Conservation (phyloP, 805 yeast species). For the Nakazawaea laoshanensis region DNA sequence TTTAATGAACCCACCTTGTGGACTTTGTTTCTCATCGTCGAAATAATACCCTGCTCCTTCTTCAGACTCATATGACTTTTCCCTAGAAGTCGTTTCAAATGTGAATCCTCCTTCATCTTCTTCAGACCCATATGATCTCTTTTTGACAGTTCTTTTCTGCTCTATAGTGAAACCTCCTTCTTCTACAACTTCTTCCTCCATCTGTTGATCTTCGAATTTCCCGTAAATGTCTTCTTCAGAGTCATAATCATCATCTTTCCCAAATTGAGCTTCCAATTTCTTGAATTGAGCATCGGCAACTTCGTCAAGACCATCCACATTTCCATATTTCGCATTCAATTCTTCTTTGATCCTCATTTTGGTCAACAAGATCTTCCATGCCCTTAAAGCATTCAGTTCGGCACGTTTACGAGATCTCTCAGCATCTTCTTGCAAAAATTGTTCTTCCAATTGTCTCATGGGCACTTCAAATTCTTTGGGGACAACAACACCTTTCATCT, state of each 20-base stretch:
- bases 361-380: constrained; percentile 46
- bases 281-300: constrained; percentile 6
- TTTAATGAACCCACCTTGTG: constrained; percentile 2
- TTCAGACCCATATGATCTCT: background rate
- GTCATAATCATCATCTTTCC: constrained; percentile 2
- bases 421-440: constrained; percentile 39
- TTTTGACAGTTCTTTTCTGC: constrained; percentile 5
- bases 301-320: constrained; percentile 17
- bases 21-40: constrained; percentile 5
- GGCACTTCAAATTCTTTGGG: constrained; percentile 57
- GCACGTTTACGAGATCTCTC: constrained; percentile 32
- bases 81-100: background rate
- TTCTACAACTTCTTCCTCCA: constrained; percentile 11
- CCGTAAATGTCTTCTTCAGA: constrained; percentile 17
- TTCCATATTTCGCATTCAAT: constrained; percentile 41
- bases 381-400: constrained; percentile 40
- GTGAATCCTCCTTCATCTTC: constrained; percentile 2
- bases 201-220: constrained; percentile 12
- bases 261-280: background rate
- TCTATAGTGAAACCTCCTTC: background rate
- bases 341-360: constrained; percentile 40
- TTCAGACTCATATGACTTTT: constrained; percentile 2
- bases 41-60: constrained; percentile 2
- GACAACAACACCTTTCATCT: constrained; percentile 69
- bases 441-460: constrained; percentile 38